A percentile compares a stretch with the other conserved stretches of the same genome.
phyloP scores from a whole-genome alignment of 192 early-diverging fungal species.

The Thamnidium elegans region DNA sequence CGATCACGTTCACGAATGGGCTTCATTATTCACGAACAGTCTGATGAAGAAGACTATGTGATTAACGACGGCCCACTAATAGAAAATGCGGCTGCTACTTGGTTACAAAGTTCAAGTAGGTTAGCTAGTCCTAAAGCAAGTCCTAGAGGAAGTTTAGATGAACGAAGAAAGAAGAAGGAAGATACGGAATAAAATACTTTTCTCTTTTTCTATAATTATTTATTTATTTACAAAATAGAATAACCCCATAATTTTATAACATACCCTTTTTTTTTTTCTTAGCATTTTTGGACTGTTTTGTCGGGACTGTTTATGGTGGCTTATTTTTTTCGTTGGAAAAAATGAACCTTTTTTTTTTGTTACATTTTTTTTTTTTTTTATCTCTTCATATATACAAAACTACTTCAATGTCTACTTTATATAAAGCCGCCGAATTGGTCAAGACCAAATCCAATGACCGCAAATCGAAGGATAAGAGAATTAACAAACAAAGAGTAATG shows the following conservation, averaged over 20 bases:
- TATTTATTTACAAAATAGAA: no score
- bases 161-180: constrained; percentile 13
- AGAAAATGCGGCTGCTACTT: background rate
- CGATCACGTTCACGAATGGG: constrained; percentile 27
- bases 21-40: constrained; percentile 30
- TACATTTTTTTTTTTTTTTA: background rate
- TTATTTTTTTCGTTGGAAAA: background rate
- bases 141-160: constrained; percentile 25
- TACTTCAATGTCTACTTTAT: constrained; percentile 38
- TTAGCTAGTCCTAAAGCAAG: constrained; percentile 17
- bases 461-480: constrained; percentile 52
- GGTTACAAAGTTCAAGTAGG: constrained; percentile 1
- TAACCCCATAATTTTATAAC: no score
- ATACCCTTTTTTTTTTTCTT: no score
- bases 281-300: no score
- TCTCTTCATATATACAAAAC: background rate
- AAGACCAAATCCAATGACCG: constrained; percentile 19
- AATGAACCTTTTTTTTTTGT: constrained; percentile 7
- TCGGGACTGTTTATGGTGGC: background rate
- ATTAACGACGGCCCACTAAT: background rate
- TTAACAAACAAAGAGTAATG: constrained; percentile 90
- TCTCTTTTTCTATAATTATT: no score
- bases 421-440: constrained; percentile 34
- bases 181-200: background rate
- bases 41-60: constrained; percentile 31